These are phyloP conservation scores for Diaporthe sp. DNA, from an alignment of 2,329 filamentous ascomycete genomes.

Conservation along the genomic window DNA sequence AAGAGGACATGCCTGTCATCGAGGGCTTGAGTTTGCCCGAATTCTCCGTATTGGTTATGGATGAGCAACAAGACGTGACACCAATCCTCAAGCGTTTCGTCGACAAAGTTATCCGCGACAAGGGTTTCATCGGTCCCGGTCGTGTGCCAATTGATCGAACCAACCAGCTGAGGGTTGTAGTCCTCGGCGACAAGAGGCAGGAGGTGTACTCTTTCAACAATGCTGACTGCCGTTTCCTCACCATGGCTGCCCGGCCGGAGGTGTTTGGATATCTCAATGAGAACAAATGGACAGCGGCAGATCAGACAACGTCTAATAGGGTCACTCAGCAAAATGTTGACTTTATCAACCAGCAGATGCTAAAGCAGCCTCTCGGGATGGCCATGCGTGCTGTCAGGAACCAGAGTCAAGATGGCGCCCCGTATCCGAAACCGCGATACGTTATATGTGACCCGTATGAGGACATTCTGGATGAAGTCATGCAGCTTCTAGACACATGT, in stretches of 20 bases:
- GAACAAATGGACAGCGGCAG: conserved; percentile 24
- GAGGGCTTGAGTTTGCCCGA: conserved; percentile 21
- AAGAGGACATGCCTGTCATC: conserved; percentile 32
- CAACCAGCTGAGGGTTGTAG: conserved; percentile 25
- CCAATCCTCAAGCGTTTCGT: conserved; percentile 37
- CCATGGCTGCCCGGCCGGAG: conserved; percentile 31
- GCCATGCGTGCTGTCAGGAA: conserved; percentile 36
- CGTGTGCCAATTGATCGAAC: not conserved
- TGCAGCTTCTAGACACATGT: conserved; percentile 17
- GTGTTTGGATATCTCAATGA: conserved; percentile 37
- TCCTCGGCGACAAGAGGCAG: conserved; percentile 36
- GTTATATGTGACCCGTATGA: conserved; percentile 35
- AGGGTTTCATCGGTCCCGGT: not conserved
- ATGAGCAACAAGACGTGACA: conserved; percentile 39
- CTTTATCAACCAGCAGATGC: conserved; percentile 39
- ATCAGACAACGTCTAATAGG: conserved; percentile 36
- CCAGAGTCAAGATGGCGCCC: not conserved
- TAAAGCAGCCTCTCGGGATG: conserved; percentile 32
- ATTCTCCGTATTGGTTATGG: conserved; percentile 37
- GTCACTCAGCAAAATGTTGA: conserved; percentile 36
- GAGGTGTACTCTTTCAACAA: conserved; percentile 39
- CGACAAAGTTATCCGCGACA: conserved; percentile 37
- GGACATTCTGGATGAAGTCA: conserved; percentile 29
- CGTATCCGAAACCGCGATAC: conserved; percentile 33
- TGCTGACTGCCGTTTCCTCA: conserved; percentile 37